phyloP scores from a whole-genome alignment of 2,329 filamentous ascomycete species.

The Lecanosticta acicola region DNA sequence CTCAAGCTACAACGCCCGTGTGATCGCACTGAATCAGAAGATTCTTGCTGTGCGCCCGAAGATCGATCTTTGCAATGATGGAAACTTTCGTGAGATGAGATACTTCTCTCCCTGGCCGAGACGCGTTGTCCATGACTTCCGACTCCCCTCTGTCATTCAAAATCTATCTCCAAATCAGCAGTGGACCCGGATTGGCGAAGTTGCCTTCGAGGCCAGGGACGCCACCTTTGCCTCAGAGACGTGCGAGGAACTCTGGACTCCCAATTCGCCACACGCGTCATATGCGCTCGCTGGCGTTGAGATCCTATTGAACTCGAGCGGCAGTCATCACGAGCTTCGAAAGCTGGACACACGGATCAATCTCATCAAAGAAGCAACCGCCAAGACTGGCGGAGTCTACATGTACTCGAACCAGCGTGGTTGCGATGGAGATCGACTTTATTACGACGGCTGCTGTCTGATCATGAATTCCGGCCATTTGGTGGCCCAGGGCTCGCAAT shows the following conservation, averaged over 20 bases:
- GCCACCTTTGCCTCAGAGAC: slow-evolving; percentile 60
- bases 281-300: slow-evolving; percentile 64
- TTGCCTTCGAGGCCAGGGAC: slow-evolving; percentile 56
- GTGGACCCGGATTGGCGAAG: slow-evolving; percentile 63
- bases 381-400: slow-evolving; percentile 56
- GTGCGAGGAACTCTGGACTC: slow-evolving; percentile 64
- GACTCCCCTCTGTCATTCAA: slow-evolving; percentile 55
- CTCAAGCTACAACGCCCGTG: slow-evolving; percentile 59
- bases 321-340: slow-evolving; percentile 61
- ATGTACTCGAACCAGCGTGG: slow-evolving; percentile 58
- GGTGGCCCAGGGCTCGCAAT: slow-evolving; percentile 61
- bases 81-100: slow-evolving; percentile 48
- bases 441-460: slow-evolving; percentile 58
- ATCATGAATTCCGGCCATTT: slow-evolving; percentile 59
- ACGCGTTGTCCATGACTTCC: slow-evolving; percentile 58
- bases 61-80: slow-evolving; percentile 65
- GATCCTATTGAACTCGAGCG: slow-evolving; percentile 58
- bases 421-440: slow-evolving; percentile 56
- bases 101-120: slow-evolving; percentile 61
- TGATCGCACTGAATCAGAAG: slow-evolving; percentile 60
- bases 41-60: slow-evolving; percentile 69
- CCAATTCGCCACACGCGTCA: slow-evolving; percentile 51
- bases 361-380: slow-evolving; percentile 61
- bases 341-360: slow-evolving; percentile 59
- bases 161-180: slow-evolving; percentile 49